Evolutionary conservation across 192 early-diverging fungal genomes (phyloP).

Genomic region (Coemansia sp.): DNA sequence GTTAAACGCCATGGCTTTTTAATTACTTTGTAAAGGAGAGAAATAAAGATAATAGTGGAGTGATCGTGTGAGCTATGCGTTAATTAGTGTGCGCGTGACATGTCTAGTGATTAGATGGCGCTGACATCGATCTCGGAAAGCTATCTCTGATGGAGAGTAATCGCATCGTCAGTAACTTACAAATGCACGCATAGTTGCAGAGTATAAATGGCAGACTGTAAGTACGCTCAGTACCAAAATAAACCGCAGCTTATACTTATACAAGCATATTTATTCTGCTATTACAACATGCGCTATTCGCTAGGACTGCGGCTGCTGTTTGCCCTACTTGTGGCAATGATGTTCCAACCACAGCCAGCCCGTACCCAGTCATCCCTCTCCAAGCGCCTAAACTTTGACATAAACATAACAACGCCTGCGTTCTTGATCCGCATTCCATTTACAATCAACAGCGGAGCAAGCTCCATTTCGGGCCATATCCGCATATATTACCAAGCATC

Average conservation of each 20-base stretch:
- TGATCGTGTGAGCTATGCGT: no score
- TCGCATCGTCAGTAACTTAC: no score
- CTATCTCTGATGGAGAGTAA: no score
- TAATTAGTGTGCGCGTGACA: no score
- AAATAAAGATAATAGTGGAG: background rate
- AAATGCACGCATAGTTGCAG: no score
- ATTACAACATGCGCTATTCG: background rate
- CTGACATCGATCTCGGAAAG: no score
- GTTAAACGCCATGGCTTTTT: background rate
- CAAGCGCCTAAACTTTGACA: conserved; percentile 17
- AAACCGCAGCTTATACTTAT: background rate
- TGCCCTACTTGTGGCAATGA: background rate
- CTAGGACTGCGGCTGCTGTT: background rate
- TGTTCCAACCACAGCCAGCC: background rate
- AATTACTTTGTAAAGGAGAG: background rate
- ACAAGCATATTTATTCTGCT: no score
- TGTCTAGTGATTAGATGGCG: no score
- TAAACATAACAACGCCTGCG: conserved; percentile 17
- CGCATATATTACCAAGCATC: conserved; percentile 37
- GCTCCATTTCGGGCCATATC: conserved; percentile 21
- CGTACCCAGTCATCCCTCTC: background rate
- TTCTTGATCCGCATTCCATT: conserved; percentile 39
- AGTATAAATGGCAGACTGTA: no score
- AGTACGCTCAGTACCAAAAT: background rate
- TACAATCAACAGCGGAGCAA: conserved; percentile 14